Percentiles rank a stretch among this genome's conserved stretches.
phyloP scores from a whole-genome alignment of 345 rosid species.

The Lepidium aucheri region DNA sequence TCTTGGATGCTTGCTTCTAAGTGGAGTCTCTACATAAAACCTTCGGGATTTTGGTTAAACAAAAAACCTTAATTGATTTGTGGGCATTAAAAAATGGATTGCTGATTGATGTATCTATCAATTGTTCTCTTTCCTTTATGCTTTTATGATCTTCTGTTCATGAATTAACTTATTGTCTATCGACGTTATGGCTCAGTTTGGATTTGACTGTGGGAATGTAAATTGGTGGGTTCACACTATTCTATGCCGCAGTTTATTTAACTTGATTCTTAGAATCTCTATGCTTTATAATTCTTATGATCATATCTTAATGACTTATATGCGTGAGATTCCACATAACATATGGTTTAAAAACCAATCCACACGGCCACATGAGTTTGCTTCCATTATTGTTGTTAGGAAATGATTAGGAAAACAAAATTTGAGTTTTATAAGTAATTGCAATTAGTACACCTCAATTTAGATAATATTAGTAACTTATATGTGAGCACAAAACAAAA shows the following conservation, averaged over 20 bases:
- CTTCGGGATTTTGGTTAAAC: neutral
- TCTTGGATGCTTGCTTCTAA: constrained; percentile 41
- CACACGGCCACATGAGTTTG: constrained; percentile 13
- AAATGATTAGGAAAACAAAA: neutral
- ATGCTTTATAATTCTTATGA: neutral
- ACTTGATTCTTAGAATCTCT: neutral
- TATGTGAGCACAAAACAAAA: neutral
- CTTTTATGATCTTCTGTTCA: constrained; percentile 1
- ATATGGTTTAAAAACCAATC: neutral
- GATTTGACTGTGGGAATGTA: constrained; percentile 23
- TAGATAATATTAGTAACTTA: neutral
- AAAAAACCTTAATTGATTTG: neutral
- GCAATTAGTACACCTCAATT: neutral
- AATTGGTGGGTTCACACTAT: constrained; percentile 4
- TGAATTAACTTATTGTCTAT: neutral
- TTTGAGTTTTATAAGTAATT: neutral
- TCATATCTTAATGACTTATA: neutral
- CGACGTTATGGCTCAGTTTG: constrained; percentile 2
- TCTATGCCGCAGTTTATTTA: neutral
- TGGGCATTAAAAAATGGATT: neutral
- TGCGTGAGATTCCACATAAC: neutral
- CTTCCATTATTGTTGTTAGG: neutral
- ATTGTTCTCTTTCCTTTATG: constrained; percentile 5
- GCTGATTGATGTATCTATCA: neutral
- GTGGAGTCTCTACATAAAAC: neutral